These are phyloP conservation scores for Patellaria atrata DNA, from an alignment of 495 filamentous ascomycete species.

Conservation along the genomic window DNA sequence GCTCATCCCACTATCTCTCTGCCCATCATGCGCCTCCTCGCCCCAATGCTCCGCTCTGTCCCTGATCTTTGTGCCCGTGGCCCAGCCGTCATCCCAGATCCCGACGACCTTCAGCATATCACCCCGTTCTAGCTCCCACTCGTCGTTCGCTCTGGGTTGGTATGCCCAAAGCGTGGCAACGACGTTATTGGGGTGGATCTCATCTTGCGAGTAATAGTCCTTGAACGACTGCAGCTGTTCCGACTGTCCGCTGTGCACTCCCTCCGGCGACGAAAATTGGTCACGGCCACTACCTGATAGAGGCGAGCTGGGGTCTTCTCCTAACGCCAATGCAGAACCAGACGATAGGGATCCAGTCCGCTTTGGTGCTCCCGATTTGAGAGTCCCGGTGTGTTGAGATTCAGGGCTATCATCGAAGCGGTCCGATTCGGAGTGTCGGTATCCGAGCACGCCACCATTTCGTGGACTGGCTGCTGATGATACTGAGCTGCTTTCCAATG, in stretches of 20 bases:
- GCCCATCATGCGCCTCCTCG: conserved; percentile 57
- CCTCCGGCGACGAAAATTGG: conserved; percentile 71
- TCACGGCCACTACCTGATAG: conserved; percentile 41
- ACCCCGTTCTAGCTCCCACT: conserved; percentile 85
- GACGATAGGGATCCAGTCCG: conserved; percentile 85
- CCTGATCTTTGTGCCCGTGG: conserved; percentile 71
- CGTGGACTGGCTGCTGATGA: conserved; percentile 7
- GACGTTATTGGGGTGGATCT: conserved; percentile 81
- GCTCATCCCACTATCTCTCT: conserved; percentile 88
- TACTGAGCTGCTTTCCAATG: conserved; percentile 47
- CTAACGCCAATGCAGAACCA: conserved; percentile 54
- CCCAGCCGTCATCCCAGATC: conserved; percentile 99
- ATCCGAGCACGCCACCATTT: conserved; percentile 33
- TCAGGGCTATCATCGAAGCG: conserved; percentile 66
- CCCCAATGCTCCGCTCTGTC: conserved; percentile 83
- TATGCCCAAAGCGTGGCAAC: conserved; percentile 96
- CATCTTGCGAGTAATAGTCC: conserved; percentile 95
- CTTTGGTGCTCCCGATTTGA: conserved; percentile 46
- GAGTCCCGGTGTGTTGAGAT: conserved; percentile 43
- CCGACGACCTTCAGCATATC: conserved; percentile 98
- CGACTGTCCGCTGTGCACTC: conserved; percentile 73
- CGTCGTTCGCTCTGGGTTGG: conserved; percentile 80
- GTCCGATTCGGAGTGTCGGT: conserved; percentile 68
- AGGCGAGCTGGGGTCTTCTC: conserved; percentile 62
- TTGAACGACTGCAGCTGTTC: conserved; percentile 94